Evolutionary conservation across 306 rosid genomes (phyloP), one percentile per base, ranked within the genome.

Genomic region (Dicorynia guianensis): DNA sequence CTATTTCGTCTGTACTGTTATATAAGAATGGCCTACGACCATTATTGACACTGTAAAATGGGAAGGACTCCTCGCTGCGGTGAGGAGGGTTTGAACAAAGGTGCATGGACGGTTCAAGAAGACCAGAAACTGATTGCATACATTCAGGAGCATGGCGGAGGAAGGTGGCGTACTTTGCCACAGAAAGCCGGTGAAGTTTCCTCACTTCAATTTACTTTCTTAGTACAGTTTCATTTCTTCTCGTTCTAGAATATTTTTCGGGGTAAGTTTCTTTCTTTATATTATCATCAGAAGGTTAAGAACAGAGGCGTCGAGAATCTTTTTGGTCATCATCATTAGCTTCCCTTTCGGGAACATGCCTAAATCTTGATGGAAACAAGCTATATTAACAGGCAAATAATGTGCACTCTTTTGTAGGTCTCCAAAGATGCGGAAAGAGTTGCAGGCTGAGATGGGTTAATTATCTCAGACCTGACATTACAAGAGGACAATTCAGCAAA

Each of bases 361-460:
- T 25, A 25, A 25, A 25, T 25, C 30, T 25, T 25, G 30, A 25
- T 25, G 30, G 30, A 25, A 1, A 1, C 30, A 25, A 25, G 30
- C 30, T 25, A 25, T 25, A 25, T 25, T 25, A 2, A 25, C 30
- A 25, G 30, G 30, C 2, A 25, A 25, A 25, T 25, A 2, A 25
- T 25, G 30, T 13, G 14, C 38, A 35, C 14, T 25, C 30, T 25
- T 57, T 14, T 60, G 12, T 43, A 74, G 79, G 71, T 50, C 79
- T 75, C 63, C 71, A 63, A 25, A 75, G 79, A 75, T 63, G 79
- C 63, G 79, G 79, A n/a, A 75, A 75, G 72, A 75, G 79, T 63
- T 75, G 79, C 72, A 75, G 79, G 72, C 47, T 75, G 14, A 75
- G 79, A 63, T 75, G 79, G 79, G 40, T 75, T 75, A 75, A 75